phyloP scores from a whole-genome alignment of 192 early-diverging fungal genomes.

The Paraglomus brasilianum region DNA sequence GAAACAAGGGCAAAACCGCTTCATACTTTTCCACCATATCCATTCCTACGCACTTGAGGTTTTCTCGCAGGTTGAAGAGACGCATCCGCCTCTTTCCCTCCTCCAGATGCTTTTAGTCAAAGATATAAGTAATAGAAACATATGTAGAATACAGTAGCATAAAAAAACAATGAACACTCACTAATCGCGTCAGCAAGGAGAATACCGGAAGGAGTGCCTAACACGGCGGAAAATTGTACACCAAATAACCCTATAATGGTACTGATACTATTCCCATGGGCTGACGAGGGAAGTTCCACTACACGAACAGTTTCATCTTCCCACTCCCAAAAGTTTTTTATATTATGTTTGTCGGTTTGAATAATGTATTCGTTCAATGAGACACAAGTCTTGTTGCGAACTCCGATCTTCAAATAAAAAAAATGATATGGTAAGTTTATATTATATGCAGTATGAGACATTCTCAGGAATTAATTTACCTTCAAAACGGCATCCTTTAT shows the following conservation, averaged over 20 bases:
- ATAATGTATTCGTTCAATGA: not conserved
- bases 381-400: not conserved
- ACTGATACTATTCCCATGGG: not conserved
- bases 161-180: constrained; percentile 6
- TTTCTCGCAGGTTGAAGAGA: too few relatives aligned
- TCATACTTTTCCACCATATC: constrained; percentile 2
- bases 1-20: not conserved
- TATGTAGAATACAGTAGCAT: not conserved
- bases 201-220: not conserved
- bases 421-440: constrained; percentile 29
- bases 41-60: not conserved
- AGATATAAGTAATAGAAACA: constrained; percentile 7
- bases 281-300: not conserved
- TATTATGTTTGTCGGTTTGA: constrained; percentile 7
- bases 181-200: not conserved
- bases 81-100: not conserved
- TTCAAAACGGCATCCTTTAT: constrained; percentile 30
- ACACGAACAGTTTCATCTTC: constrained; percentile 1
- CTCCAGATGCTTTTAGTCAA: not conserved
- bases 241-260: too few relatives aligned
- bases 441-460: constrained; percentile 16
- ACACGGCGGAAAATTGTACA: not conserved
- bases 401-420: too few relatives aligned
- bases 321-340: not conserved
- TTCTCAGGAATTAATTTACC: constrained; percentile 28